Conservation (phyloP, 1,284 basidiomycete species). For the Peniophora sp. region DNA sequence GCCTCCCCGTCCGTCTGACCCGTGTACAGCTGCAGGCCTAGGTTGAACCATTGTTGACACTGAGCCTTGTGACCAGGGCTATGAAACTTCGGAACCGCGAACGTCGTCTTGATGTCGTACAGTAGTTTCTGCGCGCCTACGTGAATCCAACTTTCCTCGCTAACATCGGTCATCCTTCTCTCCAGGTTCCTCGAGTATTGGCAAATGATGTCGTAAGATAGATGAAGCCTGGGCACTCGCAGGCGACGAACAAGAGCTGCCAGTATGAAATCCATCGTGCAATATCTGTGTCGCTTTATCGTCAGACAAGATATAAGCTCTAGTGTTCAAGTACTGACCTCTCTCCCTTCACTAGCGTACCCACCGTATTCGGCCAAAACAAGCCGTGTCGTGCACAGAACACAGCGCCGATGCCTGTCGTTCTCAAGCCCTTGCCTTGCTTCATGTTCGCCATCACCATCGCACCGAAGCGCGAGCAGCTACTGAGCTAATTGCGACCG, state of each 20-base stretch:
- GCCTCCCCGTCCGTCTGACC: constrained; percentile 15
- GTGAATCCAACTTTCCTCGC: neutral
- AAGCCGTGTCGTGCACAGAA: neutral
- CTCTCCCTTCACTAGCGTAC: neutral
- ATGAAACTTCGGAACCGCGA: constrained; percentile 15
- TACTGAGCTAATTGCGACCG: neutral
- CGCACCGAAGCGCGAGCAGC: neutral
- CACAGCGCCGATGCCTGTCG: neutral
- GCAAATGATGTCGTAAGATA: neutral
- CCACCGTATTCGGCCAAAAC: neutral
- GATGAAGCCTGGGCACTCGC: neutral
- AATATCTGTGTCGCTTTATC: neutral
- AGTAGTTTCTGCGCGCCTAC: neutral
- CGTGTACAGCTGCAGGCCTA: constrained; percentile 10
- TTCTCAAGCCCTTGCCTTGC: neutral
- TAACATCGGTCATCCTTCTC: neutral
- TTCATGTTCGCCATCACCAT: neutral
- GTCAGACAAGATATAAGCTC: neutral
- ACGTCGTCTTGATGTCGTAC: neutral
- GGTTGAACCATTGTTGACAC: constrained; percentile 12
- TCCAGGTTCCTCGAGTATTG: neutral
- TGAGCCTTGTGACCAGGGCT: constrained; percentile 9
- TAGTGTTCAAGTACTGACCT: neutral
- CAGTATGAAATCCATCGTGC: neutral
- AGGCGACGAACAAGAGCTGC: neutral